Conservation (phyloP, 1,284 basidiomycete species). For the Cystobasidium slooffiae region DNA sequence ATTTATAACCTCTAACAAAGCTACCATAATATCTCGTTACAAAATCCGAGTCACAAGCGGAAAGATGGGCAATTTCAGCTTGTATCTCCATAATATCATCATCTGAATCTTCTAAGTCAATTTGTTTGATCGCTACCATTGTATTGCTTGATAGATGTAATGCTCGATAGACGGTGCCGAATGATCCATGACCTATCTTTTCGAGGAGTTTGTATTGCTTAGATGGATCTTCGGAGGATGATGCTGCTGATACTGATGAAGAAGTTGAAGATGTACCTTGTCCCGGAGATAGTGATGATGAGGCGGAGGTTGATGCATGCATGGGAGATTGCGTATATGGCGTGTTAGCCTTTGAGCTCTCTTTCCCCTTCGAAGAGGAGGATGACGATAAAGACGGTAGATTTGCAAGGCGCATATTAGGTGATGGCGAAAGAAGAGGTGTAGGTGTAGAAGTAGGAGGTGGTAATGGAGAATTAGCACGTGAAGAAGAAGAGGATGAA, state of each 20-base stretch:
- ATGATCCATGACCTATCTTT: slow-evolving; percentile 92
- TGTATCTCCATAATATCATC: slow-evolving; percentile 97
- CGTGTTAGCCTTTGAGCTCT: neutral
- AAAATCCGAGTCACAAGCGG: slow-evolving; percentile 92
- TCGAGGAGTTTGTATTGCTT: slow-evolving; percentile 84
- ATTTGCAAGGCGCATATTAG: neutral
- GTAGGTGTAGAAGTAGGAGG: neutral
- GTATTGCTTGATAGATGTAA: slow-evolving; percentile 91
- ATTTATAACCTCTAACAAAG: slow-evolving; percentile 93
- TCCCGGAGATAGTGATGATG: neutral
- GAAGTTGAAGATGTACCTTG: neutral
- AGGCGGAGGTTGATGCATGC: too few species aligned
- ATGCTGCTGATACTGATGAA: neutral
- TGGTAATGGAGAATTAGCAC: too few species aligned
- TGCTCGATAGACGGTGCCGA: slow-evolving; percentile 47
- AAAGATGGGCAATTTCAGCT: slow-evolving; percentile 86
- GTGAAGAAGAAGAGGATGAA: neutral
- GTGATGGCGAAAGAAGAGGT: slow-evolving; percentile 3
- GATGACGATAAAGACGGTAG: neutral
- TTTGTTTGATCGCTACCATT: slow-evolving; percentile 97
- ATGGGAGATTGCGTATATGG: too few species aligned
- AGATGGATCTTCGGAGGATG: slow-evolving; percentile 49
- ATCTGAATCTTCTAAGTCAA: slow-evolving; percentile 74
- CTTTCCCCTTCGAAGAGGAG: slow-evolving; percentile 11
- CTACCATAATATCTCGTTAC: slow-evolving; percentile 96